These are phyloP conservation scores for Bretschneidera sinensis DNA, from an alignment of 345 rosid genomes.

Conservation along the genomic window DNA sequence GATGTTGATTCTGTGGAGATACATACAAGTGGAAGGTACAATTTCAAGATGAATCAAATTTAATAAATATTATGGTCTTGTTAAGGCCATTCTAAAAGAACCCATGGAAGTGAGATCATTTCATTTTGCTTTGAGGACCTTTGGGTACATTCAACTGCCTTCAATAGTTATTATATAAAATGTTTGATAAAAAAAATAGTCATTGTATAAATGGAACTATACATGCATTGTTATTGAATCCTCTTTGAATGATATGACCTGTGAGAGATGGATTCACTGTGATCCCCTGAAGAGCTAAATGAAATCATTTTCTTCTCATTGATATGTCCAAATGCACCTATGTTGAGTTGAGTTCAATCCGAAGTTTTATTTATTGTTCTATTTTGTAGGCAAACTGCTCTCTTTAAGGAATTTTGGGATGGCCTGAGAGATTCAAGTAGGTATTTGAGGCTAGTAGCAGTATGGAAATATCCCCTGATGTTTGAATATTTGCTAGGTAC, in stretches of 20 bases:
- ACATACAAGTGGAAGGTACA: slow-evolving; percentile 55
- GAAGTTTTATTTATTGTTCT: not conserved
- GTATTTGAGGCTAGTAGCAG: slow-evolving; percentile 51
- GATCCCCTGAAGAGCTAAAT: not conserved
- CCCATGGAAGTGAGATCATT: not conserved
- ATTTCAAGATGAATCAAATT: not conserved
- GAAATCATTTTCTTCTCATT: not conserved
- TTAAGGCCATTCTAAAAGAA: no score
- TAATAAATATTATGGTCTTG: not conserved
- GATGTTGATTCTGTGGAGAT: slow-evolving; percentile 61
- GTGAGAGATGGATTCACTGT: not conserved
- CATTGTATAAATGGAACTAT: no score
- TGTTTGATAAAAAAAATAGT: no score
- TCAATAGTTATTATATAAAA: not conserved
- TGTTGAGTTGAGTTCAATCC: not conserved
- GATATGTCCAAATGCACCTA: not conserved
- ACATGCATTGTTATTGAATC: no score
- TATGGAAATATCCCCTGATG: not conserved
- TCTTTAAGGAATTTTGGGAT: slow-evolving; percentile 44
- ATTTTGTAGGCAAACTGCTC: slow-evolving; percentile 35
- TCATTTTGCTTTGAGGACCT: not conserved
- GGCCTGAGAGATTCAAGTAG: slow-evolving; percentile 37
- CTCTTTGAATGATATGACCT: not conserved
- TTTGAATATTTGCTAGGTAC: no score
- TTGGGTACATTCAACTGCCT: no score